Conservation (phyloP, 2,329 filamentous ascomycete species). For the Fusarium brachygibbosum region DNA sequence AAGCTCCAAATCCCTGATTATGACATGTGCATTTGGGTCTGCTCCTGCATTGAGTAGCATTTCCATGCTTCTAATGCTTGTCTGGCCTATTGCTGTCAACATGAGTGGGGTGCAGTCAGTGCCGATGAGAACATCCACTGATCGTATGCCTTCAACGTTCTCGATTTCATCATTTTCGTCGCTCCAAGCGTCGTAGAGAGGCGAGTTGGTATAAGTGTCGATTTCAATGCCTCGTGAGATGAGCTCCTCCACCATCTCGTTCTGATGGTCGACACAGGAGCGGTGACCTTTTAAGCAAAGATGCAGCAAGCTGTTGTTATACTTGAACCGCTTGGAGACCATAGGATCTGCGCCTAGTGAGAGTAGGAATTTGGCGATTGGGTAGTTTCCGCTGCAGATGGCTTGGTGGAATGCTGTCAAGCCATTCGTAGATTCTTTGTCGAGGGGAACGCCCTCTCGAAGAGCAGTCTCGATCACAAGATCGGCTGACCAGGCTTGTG, state of each 20-base stretch:
- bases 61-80: slow-evolving; percentile 7
- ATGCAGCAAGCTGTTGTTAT: slow-evolving; percentile 21
- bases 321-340: slow-evolving; percentile 9
- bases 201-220: slow-evolving; percentile 11
- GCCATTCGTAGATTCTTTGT: slow-evolving; percentile 4
- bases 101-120: slow-evolving; percentile 24
- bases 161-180: background rate
- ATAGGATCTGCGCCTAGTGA: slow-evolving; percentile 15
- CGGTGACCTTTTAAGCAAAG: slow-evolving; percentile 6
- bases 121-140: background rate
- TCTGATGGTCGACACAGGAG: background rate
- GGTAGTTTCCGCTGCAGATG: background rate
- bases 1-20: background rate
- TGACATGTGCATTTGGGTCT: background rate
- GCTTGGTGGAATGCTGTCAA: slow-evolving; percentile 14
- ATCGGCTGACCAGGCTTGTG: background rate
- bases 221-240: slow-evolving; percentile 11
- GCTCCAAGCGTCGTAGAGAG: background rate
- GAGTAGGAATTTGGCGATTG: slow-evolving; percentile 5
- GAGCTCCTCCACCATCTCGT: slow-evolving; percentile 1
- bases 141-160: slow-evolving; percentile 4
- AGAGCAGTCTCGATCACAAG: slow-evolving; percentile 9
- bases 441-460: background rate
- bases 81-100: slow-evolving; percentile 4
- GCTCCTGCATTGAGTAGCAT: slow-evolving; percentile 14